A percentile compares a stretch with the other conserved stretches of the same genome.
Evolutionary conservation across 495 filamentous ascomycete genomes (phyloP).

Genomic region (Talaromyces ruber): DNA sequence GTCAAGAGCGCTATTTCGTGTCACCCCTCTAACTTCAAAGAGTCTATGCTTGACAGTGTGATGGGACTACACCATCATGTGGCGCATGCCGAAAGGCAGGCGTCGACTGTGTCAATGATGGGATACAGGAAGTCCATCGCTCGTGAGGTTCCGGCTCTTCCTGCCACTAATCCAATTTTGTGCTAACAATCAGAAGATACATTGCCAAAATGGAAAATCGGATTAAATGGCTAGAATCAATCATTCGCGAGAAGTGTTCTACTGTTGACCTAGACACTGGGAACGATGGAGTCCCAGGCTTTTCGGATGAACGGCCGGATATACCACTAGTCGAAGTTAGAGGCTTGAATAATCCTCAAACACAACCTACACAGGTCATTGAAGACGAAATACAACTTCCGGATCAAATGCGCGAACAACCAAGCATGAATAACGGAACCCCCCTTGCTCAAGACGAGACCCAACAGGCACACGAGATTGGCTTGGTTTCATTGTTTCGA

Average conservation of each 20-base stretch:
- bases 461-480: constrained; percentile 29
- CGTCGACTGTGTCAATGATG: constrained; percentile 31
- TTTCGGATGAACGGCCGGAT: neutral
- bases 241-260: constrained; percentile 23
- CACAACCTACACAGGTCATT: neutral
- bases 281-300: neutral
- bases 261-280: constrained; percentile 22
- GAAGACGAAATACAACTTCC: neutral
- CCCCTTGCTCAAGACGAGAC: constrained; percentile 1
- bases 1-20: too few relatives aligned
- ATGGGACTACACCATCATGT: constrained; percentile 22
- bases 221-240: constrained; percentile 33
- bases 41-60: constrained; percentile 13
- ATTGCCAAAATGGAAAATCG: constrained; percentile 30
- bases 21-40: too few relatives aligned
- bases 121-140: constrained; percentile 30
- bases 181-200: constrained; percentile 18
- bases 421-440: neutral
- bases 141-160: constrained; percentile 14
- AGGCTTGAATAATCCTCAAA: neutral
- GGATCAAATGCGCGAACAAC: constrained; percentile 4
- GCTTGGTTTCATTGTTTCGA: constrained; percentile 26
- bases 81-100: constrained; percentile 30
- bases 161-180: neutral
- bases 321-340: neutral